A percentile compares a stretch with the other conserved stretches of the same genome.
These are phyloP conservation scores for Cercophora scortea DNA, from an alignment of 495 filamentous ascomycete genomes.

Conservation along the genomic window DNA sequence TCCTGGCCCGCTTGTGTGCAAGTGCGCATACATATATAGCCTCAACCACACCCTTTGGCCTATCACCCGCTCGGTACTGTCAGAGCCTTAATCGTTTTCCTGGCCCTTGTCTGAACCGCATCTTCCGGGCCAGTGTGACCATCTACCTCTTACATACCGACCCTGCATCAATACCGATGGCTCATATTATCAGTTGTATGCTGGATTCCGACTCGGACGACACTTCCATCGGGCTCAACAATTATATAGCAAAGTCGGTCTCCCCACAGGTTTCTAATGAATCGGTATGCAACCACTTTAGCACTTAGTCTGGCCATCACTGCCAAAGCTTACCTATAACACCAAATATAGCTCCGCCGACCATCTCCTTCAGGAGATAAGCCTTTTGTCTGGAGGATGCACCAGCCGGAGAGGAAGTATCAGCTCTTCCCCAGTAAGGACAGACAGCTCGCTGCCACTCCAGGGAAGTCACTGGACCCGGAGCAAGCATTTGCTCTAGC, in stretches of 20 bases:
- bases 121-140: conserved; percentile 19
- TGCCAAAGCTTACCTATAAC: conserved; percentile 19
- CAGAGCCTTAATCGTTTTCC: conserved; percentile 14
- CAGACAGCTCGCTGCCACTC: conserved; percentile 26
- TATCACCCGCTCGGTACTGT: conserved; percentile 16
- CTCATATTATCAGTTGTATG: conserved; percentile 43
- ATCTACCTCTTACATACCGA: conserved; percentile 23
- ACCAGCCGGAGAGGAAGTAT: conserved; percentile 43
- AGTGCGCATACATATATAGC: conserved; percentile 22
- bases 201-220: conserved; percentile 29
- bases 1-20: conserved; percentile 8
- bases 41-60: conserved; percentile 17
- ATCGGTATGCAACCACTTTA: conserved; percentile 35
- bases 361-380: conserved; percentile 32
- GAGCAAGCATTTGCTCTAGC: conserved; percentile 40
- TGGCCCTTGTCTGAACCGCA: conserved; percentile 19
- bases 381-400: conserved; percentile 45
- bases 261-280: conserved; percentile 35
- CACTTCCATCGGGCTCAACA: conserved; percentile 27
- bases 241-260: conserved; percentile 40
- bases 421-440: conserved; percentile 42
- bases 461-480: conserved; percentile 40
- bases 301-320: not conserved
- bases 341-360: conserved; percentile 19
- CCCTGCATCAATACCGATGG: conserved; percentile 30